These are phyloP conservation scores for Lactarius hengduanensis DNA, from an alignment of 768 basidiomycete species.

Conservation along the genomic window DNA sequence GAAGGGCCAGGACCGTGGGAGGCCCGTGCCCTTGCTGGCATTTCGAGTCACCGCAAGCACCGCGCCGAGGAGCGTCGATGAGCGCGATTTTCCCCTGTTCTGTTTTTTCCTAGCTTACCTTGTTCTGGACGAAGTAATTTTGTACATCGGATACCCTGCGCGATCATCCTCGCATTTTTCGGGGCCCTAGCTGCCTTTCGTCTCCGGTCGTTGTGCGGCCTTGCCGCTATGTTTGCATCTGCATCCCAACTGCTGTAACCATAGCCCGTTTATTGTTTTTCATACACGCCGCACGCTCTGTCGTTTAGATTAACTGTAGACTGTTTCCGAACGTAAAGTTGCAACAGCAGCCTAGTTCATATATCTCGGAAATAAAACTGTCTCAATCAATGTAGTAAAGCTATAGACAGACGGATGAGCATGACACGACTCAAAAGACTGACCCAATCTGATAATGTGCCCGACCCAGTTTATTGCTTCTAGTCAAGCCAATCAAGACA, in stretches of 20 bases:
- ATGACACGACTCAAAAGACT: background rate
- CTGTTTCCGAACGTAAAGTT: slow-evolving; percentile 15
- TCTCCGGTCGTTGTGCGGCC: slow-evolving; percentile 12
- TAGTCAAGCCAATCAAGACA: background rate
- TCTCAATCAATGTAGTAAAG: slow-evolving; percentile 8
- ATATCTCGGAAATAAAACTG: slow-evolving; percentile 14
- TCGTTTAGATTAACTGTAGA: slow-evolving; percentile 18
- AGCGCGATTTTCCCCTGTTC: slow-evolving; percentile 7
- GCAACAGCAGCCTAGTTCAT: slow-evolving; percentile 8
- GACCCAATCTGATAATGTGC: background rate
- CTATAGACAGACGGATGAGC: background rate
- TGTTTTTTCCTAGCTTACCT: slow-evolving; percentile 7
- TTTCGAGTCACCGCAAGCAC: slow-evolving; percentile 38
- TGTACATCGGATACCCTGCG: slow-evolving; percentile 25
- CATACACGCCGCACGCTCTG: slow-evolving; percentile 19
- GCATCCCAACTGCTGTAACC: slow-evolving; percentile 22
- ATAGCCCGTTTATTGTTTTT: slow-evolving; percentile 23
- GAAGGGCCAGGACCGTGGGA: slow-evolving; percentile 69
- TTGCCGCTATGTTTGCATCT: slow-evolving; percentile 5
- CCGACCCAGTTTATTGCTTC: background rate
- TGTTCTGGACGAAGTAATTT: slow-evolving; percentile 12
- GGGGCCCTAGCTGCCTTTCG: slow-evolving; percentile 6
- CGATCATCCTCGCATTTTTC: slow-evolving; percentile 7
- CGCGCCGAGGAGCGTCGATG: slow-evolving; percentile 42
- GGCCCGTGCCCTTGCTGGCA: slow-evolving; percentile 46